Conservation (phyloP, 352 stramenopile genomes). For the Pythium aphanidermatum region DNA sequence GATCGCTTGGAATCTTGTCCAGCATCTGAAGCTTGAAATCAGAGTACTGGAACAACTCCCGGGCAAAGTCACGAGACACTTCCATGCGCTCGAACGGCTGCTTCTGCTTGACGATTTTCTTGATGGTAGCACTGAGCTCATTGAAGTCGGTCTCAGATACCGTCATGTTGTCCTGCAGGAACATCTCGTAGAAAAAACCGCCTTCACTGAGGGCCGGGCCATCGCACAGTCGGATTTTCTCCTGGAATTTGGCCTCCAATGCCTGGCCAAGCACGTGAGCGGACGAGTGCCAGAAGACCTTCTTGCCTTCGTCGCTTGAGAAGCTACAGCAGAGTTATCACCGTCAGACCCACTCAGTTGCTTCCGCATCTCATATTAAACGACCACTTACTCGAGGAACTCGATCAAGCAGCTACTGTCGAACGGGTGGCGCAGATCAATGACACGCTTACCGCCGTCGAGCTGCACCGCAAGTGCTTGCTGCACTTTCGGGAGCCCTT, state of each 20-base stretch:
- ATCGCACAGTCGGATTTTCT: constrained; percentile 92
- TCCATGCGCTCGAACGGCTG: constrained; percentile 92
- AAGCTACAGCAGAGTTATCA: constrained; percentile 30
- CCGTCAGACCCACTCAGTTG: not conserved
- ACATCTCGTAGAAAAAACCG: constrained; percentile 99
- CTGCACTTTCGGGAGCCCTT: constrained; percentile 48
- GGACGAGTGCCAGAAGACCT: constrained; percentile 98
- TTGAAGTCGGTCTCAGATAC: constrained; percentile 70
- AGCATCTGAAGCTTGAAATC: constrained; percentile 97
- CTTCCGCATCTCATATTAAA: not conserved
- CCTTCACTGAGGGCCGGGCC: constrained; percentile 93
- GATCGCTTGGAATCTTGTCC: constrained; percentile 93
- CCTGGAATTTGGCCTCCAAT: constrained; percentile 96
- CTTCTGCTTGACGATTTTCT: constrained; percentile 93
- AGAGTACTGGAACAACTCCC: constrained; percentile 89
- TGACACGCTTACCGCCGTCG: constrained; percentile 29
- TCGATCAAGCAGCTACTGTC: constrained; percentile 36
- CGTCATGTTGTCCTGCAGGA: constrained; percentile 51
- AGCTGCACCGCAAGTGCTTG: constrained; percentile 47
- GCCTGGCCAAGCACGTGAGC: constrained; percentile 97
- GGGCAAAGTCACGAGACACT: constrained; percentile 87
- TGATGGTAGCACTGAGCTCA: constrained; percentile 86
- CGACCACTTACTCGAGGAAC: constrained; percentile 53
- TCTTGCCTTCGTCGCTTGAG: constrained; percentile 61
- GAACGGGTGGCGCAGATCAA: constrained; percentile 49